Evolutionary conservation across 345 rosid species (phyloP).

Genomic region (Microthlaspi erraticum): DNA sequence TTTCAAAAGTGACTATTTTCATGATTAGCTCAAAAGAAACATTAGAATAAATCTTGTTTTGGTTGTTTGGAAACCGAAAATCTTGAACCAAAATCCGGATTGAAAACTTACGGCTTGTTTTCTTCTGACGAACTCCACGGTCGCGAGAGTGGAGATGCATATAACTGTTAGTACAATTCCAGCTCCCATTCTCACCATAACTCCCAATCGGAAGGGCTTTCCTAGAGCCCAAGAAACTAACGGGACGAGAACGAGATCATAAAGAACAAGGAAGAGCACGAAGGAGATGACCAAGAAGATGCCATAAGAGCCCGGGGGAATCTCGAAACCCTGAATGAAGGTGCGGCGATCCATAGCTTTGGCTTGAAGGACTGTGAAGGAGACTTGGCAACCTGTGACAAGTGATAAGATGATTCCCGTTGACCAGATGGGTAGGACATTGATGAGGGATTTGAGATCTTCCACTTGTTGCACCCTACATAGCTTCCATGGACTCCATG

Average conservation of each 20-base stretch:
- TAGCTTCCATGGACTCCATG: slow-evolving; percentile 55
- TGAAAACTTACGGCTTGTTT: slow-evolving; percentile 31
- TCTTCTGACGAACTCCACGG: slow-evolving; percentile 50
- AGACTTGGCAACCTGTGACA: slow-evolving; percentile 47
- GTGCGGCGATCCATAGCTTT: slow-evolving; percentile 58
- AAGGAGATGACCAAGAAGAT: slow-evolving; percentile 48
- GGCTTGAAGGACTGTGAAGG: slow-evolving; percentile 54
- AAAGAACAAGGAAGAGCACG: slow-evolving; percentile 48
- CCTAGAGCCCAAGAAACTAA: slow-evolving; percentile 46
- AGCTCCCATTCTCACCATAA: slow-evolving; percentile 58
- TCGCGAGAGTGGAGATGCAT: slow-evolving; percentile 46
- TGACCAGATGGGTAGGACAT: slow-evolving; percentile 59
- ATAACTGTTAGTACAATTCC: slow-evolving; percentile 45
- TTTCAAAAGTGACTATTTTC: not conserved
- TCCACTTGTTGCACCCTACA: slow-evolving; percentile 67
- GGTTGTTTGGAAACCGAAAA: not conserved
- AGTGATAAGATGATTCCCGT: slow-evolving; percentile 52
- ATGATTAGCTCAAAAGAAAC: not conserved
- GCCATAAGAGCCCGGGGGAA: slow-evolving; percentile 58
- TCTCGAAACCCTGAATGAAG: slow-evolving; percentile 49
- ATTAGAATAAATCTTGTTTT: not conserved
- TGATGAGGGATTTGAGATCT: slow-evolving; percentile 61
- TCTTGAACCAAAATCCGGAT: not conserved
- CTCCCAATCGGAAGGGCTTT: slow-evolving; percentile 44
- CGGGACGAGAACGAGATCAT: slow-evolving; percentile 52